Percentiles rank a stretch among this genome's conserved stretches.
phyloP scores from a whole-genome alignment of 108 stramenopile species.

The Skeletonema grethae region DNA sequence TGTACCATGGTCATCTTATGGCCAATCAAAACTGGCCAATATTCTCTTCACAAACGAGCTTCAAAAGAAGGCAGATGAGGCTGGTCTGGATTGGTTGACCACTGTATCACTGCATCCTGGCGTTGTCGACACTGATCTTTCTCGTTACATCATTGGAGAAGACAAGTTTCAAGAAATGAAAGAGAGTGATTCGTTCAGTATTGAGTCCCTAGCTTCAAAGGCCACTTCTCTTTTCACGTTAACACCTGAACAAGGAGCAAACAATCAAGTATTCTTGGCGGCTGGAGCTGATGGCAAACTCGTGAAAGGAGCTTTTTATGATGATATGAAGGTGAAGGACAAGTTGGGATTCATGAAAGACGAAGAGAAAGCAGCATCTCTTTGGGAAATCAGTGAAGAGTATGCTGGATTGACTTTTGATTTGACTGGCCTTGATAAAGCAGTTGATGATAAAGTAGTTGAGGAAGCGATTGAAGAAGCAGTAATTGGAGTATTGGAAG shows the following conservation, averaged over 20 bases:
- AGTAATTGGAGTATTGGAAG: background rate
- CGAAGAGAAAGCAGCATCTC: slow-evolving; percentile 47
- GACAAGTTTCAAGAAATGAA: slow-evolving; percentile 60
- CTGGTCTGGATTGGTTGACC: slow-evolving; percentile 54
- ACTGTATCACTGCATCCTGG: slow-evolving; percentile 69
- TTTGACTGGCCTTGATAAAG: slow-evolving; percentile 7
- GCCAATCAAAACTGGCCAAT: slow-evolving; percentile 76
- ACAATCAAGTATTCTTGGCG: slow-evolving; percentile 72
- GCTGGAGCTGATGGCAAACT: slow-evolving; percentile 31
- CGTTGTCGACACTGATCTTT: slow-evolving; percentile 68
- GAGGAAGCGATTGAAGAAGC: slow-evolving; percentile 3
- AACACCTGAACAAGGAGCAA: slow-evolving; percentile 63
- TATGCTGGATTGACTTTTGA: slow-evolving; percentile 56
- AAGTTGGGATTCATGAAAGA: slow-evolving; percentile 52
- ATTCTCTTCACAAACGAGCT: slow-evolving; percentile 85
- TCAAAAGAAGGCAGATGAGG: slow-evolving; percentile 54
- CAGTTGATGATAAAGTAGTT: background rate
- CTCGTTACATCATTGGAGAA: slow-evolving; percentile 62
- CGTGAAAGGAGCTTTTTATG: slow-evolving; percentile 52
- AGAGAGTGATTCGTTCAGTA: slow-evolving; percentile 23
- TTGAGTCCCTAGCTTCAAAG: slow-evolving; percentile 41
- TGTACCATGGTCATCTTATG: slow-evolving; percentile 65
- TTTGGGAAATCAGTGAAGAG: slow-evolving; percentile 66
- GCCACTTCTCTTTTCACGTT: slow-evolving; percentile 43
- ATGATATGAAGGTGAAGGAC: slow-evolving; percentile 47